Evolutionary conservation across 495 filamentous ascomycete species (phyloP).

Genomic region (Letharia lupina): DNA sequence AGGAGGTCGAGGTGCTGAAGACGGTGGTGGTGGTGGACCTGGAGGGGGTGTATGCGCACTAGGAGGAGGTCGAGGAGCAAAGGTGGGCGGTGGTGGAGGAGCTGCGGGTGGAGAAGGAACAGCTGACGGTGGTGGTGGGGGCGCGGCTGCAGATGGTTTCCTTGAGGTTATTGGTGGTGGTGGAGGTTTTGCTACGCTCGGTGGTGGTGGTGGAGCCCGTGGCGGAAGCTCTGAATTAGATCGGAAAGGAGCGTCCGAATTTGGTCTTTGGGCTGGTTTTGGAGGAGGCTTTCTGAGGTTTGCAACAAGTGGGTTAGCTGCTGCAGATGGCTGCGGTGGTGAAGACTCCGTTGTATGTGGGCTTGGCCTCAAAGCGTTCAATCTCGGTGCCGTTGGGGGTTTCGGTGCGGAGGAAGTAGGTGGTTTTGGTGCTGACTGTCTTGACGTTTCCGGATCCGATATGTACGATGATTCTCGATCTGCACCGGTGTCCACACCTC

Average conservation of each 20-base stretch:
- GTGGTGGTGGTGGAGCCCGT: constrained; percentile 61
- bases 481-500: constrained; percentile 84
- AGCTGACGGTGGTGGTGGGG: constrained; percentile 34
- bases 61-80: constrained; percentile 38
- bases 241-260: constrained; percentile 36
- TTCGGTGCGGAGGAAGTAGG: constrained; percentile 47
- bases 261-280: constrained; percentile 45
- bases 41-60: constrained; percentile 20
- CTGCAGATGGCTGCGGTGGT: constrained; percentile 35
- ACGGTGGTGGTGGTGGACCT: constrained; percentile 43
- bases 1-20: constrained; percentile 36
- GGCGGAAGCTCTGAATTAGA: constrained; percentile 41
- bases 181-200: constrained; percentile 41
- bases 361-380: constrained; percentile 37
- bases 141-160: constrained; percentile 50
- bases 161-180: constrained; percentile 45
- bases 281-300: constrained; percentile 52
- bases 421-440: constrained; percentile 51
- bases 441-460: constrained; percentile 66
- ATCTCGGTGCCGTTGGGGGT: constrained; percentile 34
- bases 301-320: constrained; percentile 47
- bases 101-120: constrained; percentile 37
- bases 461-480: constrained; percentile 66
- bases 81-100: constrained; percentile 34
- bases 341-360: constrained; percentile 50